phyloP scores from a whole-genome alignment of 2,329 filamentous ascomycete genomes.

The Fusarium sp. region DNA sequence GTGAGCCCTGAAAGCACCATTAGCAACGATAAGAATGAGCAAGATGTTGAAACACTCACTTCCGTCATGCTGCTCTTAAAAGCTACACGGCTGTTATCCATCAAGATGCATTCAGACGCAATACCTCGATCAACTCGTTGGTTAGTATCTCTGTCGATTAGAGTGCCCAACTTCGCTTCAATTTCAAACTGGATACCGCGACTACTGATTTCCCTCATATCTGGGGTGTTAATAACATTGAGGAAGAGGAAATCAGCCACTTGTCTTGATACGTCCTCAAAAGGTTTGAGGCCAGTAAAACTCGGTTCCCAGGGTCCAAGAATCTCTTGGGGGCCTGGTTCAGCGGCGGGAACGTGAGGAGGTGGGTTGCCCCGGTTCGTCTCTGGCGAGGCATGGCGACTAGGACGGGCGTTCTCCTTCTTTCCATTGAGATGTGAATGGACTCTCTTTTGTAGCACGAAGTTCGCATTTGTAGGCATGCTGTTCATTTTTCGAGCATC shows the following conservation, averaged over 20 bases:
- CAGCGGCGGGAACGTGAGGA: conserved; percentile 32
- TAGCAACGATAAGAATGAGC: conserved; percentile 8
- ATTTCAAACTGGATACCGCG: conserved; percentile 85
- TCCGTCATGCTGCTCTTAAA: conserved; percentile 94
- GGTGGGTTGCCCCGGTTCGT: conserved; percentile 37
- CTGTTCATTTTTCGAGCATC: conserved; percentile 49
- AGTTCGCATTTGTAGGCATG: conserved; percentile 48
- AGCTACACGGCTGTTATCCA: conserved; percentile 66
- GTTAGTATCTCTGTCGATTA: conserved; percentile 78
- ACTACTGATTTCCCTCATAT: conserved; percentile 70
- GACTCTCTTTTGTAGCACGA: conserved; percentile 42
- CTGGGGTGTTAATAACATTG: conserved; percentile 73
- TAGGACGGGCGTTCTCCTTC: conserved; percentile 53
- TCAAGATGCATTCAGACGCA: conserved; percentile 75
- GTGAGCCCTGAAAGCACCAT: conserved; percentile 69
- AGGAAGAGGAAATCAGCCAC: conserved; percentile 86
- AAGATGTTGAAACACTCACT: conserved; percentile 59
- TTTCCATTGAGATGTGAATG: conserved; percentile 52
- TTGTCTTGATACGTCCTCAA: conserved; percentile 77
- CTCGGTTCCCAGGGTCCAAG: conserved; percentile 72
- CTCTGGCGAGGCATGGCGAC: conserved; percentile 48
- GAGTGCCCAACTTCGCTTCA: conserved; percentile 89
- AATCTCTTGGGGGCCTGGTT: conserved; percentile 47
- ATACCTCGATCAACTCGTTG: conserved; percentile 75
- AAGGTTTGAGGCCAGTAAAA: conserved; percentile 75